Conservation (phyloP, 2,329 filamentous ascomycete species). For the Fusarium abutilonis region DNA sequence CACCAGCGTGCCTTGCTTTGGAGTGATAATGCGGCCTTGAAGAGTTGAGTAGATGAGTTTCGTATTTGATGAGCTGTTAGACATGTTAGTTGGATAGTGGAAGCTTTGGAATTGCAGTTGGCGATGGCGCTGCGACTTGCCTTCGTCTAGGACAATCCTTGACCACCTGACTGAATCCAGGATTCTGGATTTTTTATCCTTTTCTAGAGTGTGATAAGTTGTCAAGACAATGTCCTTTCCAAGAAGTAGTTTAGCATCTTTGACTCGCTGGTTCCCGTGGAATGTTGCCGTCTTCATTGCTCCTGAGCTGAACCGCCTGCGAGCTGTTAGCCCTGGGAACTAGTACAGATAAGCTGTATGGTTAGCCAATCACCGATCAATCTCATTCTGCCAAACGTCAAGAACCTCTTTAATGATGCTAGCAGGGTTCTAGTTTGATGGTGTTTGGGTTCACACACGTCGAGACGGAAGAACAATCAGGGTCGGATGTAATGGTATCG, state of each 20-base stretch:
- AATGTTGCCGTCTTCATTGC: rapidly evolving
- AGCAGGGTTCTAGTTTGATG: background rate
- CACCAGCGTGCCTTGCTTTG: rapidly evolving
- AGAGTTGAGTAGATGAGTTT: rapidly evolving
- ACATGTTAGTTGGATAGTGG: rapidly evolving
- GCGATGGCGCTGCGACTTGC: rapidly evolving
- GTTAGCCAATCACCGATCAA: rapidly evolving
- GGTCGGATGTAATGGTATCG: background rate
- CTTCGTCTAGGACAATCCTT: background rate
- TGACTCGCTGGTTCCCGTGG: background rate
- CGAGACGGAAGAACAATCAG: background rate
- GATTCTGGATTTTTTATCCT: rapidly evolving
- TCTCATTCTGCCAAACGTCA: constrained; percentile 13
- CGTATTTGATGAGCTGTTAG: constrained; percentile 3
- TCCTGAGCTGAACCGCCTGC: background rate
- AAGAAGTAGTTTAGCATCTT: background rate
- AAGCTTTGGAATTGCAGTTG: rapidly evolving
- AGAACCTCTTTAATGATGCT: constrained; percentile 3
- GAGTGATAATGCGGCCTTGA: rapidly evolving
- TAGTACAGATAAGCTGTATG: rapidly evolving
- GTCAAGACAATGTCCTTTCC: background rate
- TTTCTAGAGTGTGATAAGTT: background rate
- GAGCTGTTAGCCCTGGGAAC: background rate
- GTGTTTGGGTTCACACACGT: background rate
- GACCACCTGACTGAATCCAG: background rate